Conservation (phyloP, 805 yeast genomes). For the Komagataella populi region DNA sequence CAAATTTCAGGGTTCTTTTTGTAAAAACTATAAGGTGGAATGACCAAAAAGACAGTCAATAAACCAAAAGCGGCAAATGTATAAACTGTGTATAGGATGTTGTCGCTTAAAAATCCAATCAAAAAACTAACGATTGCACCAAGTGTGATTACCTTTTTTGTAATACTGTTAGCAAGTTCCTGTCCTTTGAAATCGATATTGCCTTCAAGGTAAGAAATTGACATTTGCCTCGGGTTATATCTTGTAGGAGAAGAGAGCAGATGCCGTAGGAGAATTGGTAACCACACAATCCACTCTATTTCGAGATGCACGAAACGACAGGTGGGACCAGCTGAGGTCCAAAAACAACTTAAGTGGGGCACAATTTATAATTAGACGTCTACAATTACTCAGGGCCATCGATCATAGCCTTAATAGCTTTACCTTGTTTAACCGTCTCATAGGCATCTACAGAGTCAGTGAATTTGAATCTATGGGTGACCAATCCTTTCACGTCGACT, state of each 20-base stretch:
- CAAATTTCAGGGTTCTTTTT: constrained; percentile 35
- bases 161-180: constrained; percentile 21
- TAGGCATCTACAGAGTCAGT: constrained; percentile 67
- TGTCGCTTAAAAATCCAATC: constrained; percentile 33
- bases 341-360: background rate
- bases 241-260: background rate
- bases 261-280: background rate
- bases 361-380: background rate
- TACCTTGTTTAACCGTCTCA: constrained; percentile 52
- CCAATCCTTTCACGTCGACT: constrained; percentile 52
- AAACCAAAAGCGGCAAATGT: constrained; percentile 23
- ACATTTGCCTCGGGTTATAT: background rate
- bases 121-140: constrained; percentile 26
- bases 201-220: constrained; percentile 7
- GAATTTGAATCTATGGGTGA: constrained; percentile 64
- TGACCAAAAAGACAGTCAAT: constrained; percentile 21
- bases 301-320: background rate
- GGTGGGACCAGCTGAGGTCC: no score
- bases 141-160: constrained; percentile 12
- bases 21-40: constrained; percentile 50
- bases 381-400: constrained; percentile 48
- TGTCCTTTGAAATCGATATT: constrained; percentile 44
- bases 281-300: background rate
- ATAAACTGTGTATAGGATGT: constrained; percentile 23
- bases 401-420: constrained; percentile 68